A percentile compares a stretch with the other conserved stretches of the same genome.
phyloP scores from a whole-genome alignment of 768 basidiomycete genomes.

The Trametes cinnabarina region DNA sequence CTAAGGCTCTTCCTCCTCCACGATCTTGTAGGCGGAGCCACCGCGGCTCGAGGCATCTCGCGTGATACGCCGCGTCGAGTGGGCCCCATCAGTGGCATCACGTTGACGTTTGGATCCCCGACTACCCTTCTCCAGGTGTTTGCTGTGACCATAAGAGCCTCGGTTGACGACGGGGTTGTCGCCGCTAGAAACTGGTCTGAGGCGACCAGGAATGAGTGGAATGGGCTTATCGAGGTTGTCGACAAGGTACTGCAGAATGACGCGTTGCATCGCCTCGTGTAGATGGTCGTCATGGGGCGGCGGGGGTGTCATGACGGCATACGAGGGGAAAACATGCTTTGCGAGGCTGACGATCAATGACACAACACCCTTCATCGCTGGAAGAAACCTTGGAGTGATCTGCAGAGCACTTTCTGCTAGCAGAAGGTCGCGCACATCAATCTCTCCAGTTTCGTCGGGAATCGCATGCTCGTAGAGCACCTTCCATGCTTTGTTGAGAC shows the following conservation, averaged over 20 bases:
- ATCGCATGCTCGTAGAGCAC: neutral
- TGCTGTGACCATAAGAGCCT: no score
- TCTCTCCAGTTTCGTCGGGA: neutral
- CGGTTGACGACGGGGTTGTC: no score
- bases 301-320: neutral
- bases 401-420: neutral
- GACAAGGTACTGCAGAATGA: constrained; percentile 5
- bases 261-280: constrained; percentile 5
- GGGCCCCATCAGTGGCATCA: no score
- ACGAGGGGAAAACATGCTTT: neutral
- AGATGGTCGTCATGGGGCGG: constrained; percentile 3
- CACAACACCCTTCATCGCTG: neutral
- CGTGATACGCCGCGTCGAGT: no score
- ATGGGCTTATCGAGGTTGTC: constrained; percentile 2
- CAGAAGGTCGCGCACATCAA: neutral
- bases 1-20: no score
- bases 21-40: no score
- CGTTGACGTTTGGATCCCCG: no score
- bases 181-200: neutral
- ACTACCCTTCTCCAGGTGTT: no score
- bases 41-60: no score
- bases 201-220: neutral
- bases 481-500: neutral
- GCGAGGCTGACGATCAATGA: neutral
- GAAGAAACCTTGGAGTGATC: neutral